Evolutionary conservation across 2,329 filamentous ascomycete species (phyloP), one percentile per base, ranked within the genome.

Genomic region (Mollisia scopiformis): DNA sequence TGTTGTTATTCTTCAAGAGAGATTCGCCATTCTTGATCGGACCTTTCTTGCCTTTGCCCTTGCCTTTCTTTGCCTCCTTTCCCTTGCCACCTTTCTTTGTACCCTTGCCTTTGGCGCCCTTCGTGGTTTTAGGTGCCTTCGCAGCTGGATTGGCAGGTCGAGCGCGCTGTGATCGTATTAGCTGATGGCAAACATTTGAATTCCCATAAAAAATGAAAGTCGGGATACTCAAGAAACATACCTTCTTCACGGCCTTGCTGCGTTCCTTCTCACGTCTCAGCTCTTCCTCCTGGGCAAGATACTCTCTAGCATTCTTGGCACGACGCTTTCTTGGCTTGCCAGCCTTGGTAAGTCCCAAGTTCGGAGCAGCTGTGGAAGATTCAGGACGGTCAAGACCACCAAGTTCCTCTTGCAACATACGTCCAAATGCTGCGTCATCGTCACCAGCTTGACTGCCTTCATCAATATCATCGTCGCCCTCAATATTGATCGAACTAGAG

Each of bases 281-380:
- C 5, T 65, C 59, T 28, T 65, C 57, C 31, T 65, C 23, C 8
- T 51, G 59, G 1, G 28, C 35, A 3, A 39, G 14, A 2, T 57
- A 35, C 49, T 71, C 67, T 21, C 58, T 37, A 6, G 69, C 62
- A 46, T 65, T 64, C 31, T 66, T 70, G n/a, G 61, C 59, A 52
- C 55, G 54, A 19, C 61, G 63, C 53, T 64, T 66, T 8, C 66
- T 57, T 14, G 58, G 56, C 46, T 69, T 71, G 3, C 62, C 54
- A 25, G 47, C 3, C 50, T 66, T 66, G 21, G 51, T 62, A 4
- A 54, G n/a, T 21, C 43, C 54, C 11, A 59, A 58, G 13, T 62
- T 41, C 2, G 41, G 21, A 4, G 7, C 6, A 46, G 41, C 21
- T 14, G 19, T 11, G 7, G 41, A 46, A 25, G 2, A 21, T 23